phyloP scores from a whole-genome alignment of 495 filamentous ascomycete genomes.

The Rostrohypoxylon terebratum region DNA sequence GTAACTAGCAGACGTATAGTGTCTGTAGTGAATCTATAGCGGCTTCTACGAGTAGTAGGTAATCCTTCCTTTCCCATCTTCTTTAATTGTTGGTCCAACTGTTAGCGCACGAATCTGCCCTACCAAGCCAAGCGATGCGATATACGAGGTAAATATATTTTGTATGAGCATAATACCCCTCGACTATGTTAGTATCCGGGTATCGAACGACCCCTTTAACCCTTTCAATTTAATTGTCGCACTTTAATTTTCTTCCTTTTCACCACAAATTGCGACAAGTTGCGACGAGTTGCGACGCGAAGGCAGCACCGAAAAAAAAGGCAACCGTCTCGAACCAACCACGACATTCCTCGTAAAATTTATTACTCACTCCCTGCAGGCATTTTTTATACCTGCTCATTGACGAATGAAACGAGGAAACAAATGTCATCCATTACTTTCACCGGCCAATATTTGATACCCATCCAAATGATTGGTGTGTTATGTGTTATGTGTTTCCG shows the following conservation, averaged over 20 bases:
- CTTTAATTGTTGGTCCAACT: background rate
- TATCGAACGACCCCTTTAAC: background rate
- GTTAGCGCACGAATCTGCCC: constrained; percentile 2
- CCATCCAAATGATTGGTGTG: background rate
- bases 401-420: constrained; percentile 9
- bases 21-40: too few species aligned
- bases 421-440: background rate
- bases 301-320: background rate
- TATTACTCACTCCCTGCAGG: constrained; percentile 37
- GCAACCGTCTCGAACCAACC: constrained; percentile 16
- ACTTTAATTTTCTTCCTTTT: background rate
- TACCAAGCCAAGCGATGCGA: background rate
- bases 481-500: background rate
- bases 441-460: constrained; percentile 10
- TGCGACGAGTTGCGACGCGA: background rate
- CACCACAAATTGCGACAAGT: background rate
- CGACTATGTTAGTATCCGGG: background rate
- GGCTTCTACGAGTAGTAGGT: too few species aligned
- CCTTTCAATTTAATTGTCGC: background rate
- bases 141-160: background rate
- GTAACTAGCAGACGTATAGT: constrained; percentile 22
- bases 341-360: constrained; percentile 23
- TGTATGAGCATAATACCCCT: background rate
- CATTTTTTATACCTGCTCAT: background rate
- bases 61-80: background rate